Conservation (phyloP, 371 early-diverging fungal genomes). For the Saksenaea oblongispora region DNA sequence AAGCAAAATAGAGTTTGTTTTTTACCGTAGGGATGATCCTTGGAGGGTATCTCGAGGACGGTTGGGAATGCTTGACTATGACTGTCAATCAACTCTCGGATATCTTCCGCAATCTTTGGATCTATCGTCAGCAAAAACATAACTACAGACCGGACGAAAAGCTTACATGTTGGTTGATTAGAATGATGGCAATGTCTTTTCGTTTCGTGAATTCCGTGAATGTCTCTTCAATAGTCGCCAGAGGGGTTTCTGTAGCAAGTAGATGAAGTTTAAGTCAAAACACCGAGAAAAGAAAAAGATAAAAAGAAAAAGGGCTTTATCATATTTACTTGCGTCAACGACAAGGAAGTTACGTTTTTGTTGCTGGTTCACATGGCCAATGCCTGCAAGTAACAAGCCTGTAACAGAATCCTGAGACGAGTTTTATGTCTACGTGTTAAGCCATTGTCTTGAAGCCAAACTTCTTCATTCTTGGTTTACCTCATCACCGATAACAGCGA, state of each 20-base stretch:
- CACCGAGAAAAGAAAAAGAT: background rate
- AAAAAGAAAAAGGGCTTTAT: background rate
- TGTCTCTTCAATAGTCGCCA: slow-evolving; percentile 85
- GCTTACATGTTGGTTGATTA: slow-evolving; percentile 95
- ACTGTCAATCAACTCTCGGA: slow-evolving; percentile 88
- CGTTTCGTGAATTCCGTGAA: slow-evolving; percentile 88
- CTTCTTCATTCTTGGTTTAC: slow-evolving; percentile 43
- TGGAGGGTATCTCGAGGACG: slow-evolving; percentile 97
- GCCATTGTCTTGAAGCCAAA: background rate
- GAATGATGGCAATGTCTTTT: slow-evolving; percentile 96
- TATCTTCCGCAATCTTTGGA: slow-evolving; percentile 87
- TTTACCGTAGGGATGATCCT: slow-evolving; percentile 95
- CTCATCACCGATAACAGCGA: slow-evolving; percentile 98
- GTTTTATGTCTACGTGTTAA: background rate
- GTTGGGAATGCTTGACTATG: slow-evolving; percentile 94
- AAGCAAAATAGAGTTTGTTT: slow-evolving; percentile 7
- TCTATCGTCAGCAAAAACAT: background rate
- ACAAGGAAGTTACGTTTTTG: slow-evolving; percentile 93
- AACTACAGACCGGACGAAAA: background rate
- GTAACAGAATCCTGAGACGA: slow-evolving; percentile 91
- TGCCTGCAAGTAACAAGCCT: slow-evolving; percentile 94
- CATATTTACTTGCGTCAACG: slow-evolving; percentile 85
- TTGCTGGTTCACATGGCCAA: slow-evolving; percentile 88
- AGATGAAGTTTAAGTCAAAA: slow-evolving; percentile 1
- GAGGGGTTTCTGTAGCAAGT: slow-evolving; percentile 77